Evolutionary conservation across 192 early-diverging fungal genomes (phyloP).

Genomic region (Powellomyces hirtus): DNA sequence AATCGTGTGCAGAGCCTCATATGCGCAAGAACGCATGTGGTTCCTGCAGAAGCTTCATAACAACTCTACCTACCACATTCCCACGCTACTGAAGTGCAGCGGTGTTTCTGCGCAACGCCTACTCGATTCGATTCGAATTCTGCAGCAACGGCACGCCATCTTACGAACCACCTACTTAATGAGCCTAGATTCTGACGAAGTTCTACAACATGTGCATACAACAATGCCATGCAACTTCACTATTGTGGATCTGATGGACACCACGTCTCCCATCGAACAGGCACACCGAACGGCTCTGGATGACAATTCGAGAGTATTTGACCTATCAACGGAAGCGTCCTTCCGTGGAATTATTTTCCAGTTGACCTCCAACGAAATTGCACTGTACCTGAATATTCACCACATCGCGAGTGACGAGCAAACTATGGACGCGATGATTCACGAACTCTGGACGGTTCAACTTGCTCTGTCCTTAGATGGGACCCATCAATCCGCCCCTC

Average conservation of each 20-base stretch:
- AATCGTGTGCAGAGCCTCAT: conserved; percentile 4
- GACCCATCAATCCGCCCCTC: background rate
- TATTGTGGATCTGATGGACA: background rate
- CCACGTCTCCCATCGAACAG: background rate
- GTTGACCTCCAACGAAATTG: background rate
- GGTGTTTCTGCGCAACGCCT: background rate
- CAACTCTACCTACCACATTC: background rate
- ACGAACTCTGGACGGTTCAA: background rate
- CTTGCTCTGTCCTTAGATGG: no score
- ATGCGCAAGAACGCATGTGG: conserved; percentile 14
- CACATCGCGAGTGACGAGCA: conserved; percentile 14
- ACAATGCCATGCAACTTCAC: background rate
- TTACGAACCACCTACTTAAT: conserved; percentile 10
- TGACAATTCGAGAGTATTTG: background rate
- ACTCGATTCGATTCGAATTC: no score
- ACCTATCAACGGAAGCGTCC: background rate
- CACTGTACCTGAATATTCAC: conserved; percentile 17
- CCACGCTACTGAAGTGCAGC: background rate
- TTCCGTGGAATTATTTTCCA: background rate
- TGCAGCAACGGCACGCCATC: background rate
- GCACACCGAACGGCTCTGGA: background rate
- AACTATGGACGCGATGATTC: background rate
- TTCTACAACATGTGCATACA: background rate
- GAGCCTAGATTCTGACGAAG: background rate
- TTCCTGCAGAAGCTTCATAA: background rate